A percentile compares a stretch with the other conserved stretches of the same genome.
These are phyloP conservation scores for Hevea brasiliensis DNA, from an alignment of 345 rosid species.

Conservation along the genomic window DNA sequence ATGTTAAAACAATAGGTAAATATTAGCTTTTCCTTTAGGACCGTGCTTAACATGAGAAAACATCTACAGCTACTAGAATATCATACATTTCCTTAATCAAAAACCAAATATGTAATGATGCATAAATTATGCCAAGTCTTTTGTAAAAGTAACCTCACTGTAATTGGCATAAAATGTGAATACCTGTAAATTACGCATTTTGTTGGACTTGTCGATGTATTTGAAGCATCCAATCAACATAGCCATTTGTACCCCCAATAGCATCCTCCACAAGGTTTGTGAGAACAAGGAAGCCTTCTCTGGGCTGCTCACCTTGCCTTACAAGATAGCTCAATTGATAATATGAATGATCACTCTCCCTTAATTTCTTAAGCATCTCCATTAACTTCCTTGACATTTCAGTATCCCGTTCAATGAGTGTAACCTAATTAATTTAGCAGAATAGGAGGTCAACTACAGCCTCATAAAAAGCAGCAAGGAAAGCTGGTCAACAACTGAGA, in stretches of 20 bases:
- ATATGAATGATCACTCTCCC: constrained; percentile 72
- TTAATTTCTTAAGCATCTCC: constrained; percentile 58
- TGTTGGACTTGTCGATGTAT: constrained; percentile 90
- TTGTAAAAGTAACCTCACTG: not conserved
- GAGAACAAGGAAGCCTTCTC: constrained; percentile 85
- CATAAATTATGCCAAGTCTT: not conserved
- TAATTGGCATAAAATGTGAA: not conserved
- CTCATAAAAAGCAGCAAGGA: not conserved
- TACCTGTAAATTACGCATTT: constrained; percentile 45
- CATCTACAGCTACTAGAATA: not conserved
- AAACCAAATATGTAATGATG: not conserved
- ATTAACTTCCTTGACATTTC: constrained; percentile 86
- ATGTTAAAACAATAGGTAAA: not conserved
- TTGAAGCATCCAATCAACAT: constrained; percentile 80
- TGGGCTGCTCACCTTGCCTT: constrained; percentile 98
- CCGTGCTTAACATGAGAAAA: not conserved
- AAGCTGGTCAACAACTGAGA: not conserved
- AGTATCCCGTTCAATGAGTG: constrained; percentile 52
- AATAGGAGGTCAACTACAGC: constrained; percentile 1
- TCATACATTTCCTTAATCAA: not conserved
- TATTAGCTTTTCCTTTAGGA: not conserved
- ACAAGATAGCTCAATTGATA: constrained; percentile 72
- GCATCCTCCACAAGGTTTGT: constrained; percentile 82
- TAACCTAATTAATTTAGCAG: constrained; percentile 50
- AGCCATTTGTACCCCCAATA: constrained; percentile 69